Base-by-base conservation (phyloP, 2,329 filamentous ascomycete species). In the Diaporthe vexans region DNA sequence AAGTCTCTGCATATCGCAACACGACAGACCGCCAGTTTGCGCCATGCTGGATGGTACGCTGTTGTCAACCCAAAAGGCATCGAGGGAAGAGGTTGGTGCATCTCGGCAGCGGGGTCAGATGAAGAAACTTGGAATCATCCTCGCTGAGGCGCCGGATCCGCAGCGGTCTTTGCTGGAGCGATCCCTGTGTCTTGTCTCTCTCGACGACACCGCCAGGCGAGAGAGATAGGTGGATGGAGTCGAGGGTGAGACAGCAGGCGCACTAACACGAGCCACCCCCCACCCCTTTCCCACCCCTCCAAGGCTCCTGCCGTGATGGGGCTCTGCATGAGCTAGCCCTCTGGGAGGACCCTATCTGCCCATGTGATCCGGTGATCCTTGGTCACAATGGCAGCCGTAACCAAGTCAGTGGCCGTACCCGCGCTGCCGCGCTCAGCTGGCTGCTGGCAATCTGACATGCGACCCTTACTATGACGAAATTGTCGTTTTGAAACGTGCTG, bases 21-120 rank as follows among this genome's bases (percentile, higher is more conserved):
- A 21, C 46, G 46, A 24, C 63, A 67, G 63, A 67, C 63, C 63
- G 63, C 63, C 63, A 52, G 63, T 67, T 54, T 26, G 21, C 46
- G 33, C n/a, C n/a, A 40, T 37, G n/a, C 33, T 19, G 29, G 63
- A 67, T 40, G 63, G 33, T 52, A 54, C 43, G 63, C 17, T 52
- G 63, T 40, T 35, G 61, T 29, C 61, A 21, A 35, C 40, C 19
- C 59, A 13, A 65, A 26, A 33, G 26, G 10, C 21, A 51, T 33
- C 9, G 10, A 48, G 10, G n/a, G 26, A 48, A 24, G 26, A 48
- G 21, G 19, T 13, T 51, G 26, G 43, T 4, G 21, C 43, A 33
- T 11, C 43, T 52, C 26, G 61, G 59, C 59, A 52, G 61, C 29
- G 29, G 46, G 61, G 29, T 15, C 40, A 33, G 26, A 7, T 24